Conservation (phyloP, 371 early-diverging fungal genomes). For the Gilbertella persicaria region DNA sequence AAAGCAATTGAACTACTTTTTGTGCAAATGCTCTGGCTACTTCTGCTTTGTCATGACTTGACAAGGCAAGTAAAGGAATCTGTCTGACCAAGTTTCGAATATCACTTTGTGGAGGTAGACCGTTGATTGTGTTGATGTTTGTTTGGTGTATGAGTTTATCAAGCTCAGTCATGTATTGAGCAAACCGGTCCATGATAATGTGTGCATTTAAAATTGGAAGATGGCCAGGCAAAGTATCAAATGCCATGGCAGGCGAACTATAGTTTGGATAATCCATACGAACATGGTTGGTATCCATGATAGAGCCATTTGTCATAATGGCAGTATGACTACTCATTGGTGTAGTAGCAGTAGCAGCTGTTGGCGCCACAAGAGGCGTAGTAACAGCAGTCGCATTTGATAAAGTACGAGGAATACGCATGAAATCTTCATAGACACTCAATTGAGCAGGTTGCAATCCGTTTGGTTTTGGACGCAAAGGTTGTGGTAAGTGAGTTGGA, state of each 20-base stretch:
- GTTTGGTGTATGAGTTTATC: conserved; percentile 68
- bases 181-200: conserved; percentile 67
- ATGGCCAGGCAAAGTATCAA: conserved; percentile 6
- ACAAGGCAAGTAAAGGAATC: conserved; percentile 65
- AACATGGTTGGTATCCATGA: neutral
- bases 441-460: conserved; percentile 80
- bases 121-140: conserved; percentile 55
- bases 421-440: conserved; percentile 74
- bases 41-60: conserved; percentile 75
- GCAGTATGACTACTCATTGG: conserved; percentile 1
- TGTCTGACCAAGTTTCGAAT: conserved; percentile 71
- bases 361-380: too few relatives aligned
- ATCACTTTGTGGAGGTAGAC: conserved; percentile 78
- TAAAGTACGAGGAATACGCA: conserved; percentile 17
- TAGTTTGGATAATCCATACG: neutral
- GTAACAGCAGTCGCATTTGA: neutral
- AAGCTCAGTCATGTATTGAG: conserved; percentile 70
- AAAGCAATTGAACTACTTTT: conserved; percentile 81
- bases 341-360: neutral
- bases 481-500: conserved; percentile 79
- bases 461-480: conserved; percentile 75
- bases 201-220: conserved; percentile 26
- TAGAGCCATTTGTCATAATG: too few relatives aligned
- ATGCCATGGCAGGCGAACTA: neutral
- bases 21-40: conserved; percentile 80